Conservation (phyloP, 306 rosid genomes). For the Medicago arabica region DNA sequence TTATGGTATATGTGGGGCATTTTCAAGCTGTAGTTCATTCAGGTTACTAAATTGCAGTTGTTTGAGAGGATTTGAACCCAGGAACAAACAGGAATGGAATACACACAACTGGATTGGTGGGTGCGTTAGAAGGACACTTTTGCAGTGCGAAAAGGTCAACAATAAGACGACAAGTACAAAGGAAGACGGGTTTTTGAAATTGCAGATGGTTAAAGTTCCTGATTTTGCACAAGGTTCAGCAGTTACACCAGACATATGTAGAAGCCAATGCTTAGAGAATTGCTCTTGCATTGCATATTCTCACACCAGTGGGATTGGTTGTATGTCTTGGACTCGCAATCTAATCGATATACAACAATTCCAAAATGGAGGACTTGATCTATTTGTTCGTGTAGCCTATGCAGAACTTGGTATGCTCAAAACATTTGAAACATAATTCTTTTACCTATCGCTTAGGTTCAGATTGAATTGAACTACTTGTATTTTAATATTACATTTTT, state of each 20-base stretch:
- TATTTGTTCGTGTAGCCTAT: constrained; percentile 36
- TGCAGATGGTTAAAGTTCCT: constrained; percentile 48
- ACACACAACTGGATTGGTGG: constrained; percentile 44
- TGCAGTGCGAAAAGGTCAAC: constrained; percentile 35
- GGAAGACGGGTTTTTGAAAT: constrained; percentile 45
- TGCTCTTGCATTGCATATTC: constrained; percentile 30
- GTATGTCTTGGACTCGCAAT: constrained; percentile 38
- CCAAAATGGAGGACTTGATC: constrained; percentile 27
- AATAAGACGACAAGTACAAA: background rate
- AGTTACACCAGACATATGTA: too few relatives aligned
- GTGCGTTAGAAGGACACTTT: constrained; percentile 43
- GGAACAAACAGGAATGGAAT: constrained; percentile 45
- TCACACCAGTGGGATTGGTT: constrained; percentile 6
- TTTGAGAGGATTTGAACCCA: constrained; percentile 55
- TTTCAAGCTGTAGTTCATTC: constrained; percentile 45
- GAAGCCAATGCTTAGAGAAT: too few relatives aligned
- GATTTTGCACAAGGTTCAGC: constrained; percentile 11
- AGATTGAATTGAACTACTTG: too few relatives aligned
- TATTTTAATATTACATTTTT: too few relatives aligned
- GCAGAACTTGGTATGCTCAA: constrained; percentile 28
- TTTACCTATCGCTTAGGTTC: too few relatives aligned
- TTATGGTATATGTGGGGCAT: constrained; percentile 44
- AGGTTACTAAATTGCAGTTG: constrained; percentile 49
- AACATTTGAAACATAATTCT: background rate
- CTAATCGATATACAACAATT: constrained; percentile 33